These are phyloP conservation scores for Phialophora expanda DNA, from an alignment of 2,329 filamentous ascomycete species.

Conservation along the genomic window DNA sequence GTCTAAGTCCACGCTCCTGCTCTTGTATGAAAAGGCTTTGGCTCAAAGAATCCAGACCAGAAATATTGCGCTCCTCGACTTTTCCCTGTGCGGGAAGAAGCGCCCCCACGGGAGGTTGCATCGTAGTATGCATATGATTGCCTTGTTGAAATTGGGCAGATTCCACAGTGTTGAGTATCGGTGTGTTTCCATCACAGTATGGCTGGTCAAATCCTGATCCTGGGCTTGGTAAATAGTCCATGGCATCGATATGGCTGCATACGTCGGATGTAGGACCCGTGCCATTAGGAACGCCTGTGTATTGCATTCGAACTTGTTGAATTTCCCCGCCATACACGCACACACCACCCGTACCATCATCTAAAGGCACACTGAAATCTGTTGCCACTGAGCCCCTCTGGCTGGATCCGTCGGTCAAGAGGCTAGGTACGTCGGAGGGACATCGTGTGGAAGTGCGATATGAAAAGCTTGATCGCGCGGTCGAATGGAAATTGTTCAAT, in stretches of 20 bases:
- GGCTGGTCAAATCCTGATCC: background rate
- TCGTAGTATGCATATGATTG: background rate
- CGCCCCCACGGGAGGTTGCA: background rate
- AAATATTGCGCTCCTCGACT: background rate
- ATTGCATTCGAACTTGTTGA: background rate
- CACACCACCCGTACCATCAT: background rate
- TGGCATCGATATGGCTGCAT: background rate
- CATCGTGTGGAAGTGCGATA: background rate
- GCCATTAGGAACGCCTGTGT: background rate
- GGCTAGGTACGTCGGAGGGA: slow-evolving; percentile 3
- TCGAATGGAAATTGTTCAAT: background rate
- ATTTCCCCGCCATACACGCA: background rate
- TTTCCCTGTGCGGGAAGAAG: background rate
- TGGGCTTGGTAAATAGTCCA: background rate
- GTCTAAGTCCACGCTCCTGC: background rate
- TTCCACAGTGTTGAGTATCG: background rate
- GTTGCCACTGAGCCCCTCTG: background rate
- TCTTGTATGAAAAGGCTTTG: background rate
- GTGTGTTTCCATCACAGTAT: background rate
- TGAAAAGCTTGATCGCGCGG: background rate
- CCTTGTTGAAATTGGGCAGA: background rate
- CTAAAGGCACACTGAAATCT: background rate
- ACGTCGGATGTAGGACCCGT: background rate
- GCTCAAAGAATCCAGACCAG: background rate
- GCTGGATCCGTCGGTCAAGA: slow-evolving; percentile 8